Evolutionary conservation across 1,139 yeast species (phyloP).

Genomic region (Candida albicans): DNA sequence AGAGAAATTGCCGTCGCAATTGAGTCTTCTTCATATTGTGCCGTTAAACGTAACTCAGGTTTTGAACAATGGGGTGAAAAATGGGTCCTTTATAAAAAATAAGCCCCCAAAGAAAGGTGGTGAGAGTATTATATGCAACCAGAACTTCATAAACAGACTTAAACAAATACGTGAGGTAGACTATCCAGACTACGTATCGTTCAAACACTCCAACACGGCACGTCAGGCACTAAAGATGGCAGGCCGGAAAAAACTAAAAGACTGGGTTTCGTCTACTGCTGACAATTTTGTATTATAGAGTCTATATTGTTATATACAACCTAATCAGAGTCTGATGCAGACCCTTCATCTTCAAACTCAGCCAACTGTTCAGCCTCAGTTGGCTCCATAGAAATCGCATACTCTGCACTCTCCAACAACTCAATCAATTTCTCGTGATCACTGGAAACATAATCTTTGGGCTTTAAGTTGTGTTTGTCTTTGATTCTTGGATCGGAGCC

Average conservation of each 20-base stretch:
- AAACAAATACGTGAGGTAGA: background rate
- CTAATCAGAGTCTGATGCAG: conserved; percentile 38
- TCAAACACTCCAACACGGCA: conserved; percentile 24
- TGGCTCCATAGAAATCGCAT: conserved; percentile 52
- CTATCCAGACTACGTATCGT: conserved; percentile 23
- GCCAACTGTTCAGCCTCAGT: conserved; percentile 29
- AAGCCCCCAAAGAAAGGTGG: conserved; percentile 48
- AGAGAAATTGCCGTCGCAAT: conserved; percentile 31
- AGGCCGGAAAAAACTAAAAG: conserved; percentile 23
- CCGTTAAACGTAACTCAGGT: conserved; percentile 35
- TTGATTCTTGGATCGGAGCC: conserved; percentile 77
- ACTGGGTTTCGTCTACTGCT: conserved; percentile 32
- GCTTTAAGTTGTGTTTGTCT: conserved; percentile 54
- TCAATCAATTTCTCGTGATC: conserved; percentile 55
- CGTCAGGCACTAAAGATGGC: conserved; percentile 25
- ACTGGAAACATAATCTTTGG: conserved; percentile 64
- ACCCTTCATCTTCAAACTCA: conserved; percentile 28
- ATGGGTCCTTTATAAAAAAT: conserved; percentile 49
- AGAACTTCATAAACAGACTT: conserved; percentile 21
- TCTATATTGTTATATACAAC: conserved; percentile 3
- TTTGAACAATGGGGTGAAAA: conserved; percentile 53
- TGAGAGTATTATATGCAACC: conserved; percentile 42
- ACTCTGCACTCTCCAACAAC: conserved; percentile 78
- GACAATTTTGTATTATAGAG: conserved; percentile 31
- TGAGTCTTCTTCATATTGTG: conserved; percentile 35